phyloP scores from a whole-genome alignment of 176 grass and related monocot genomes.

The Phragmites australis region DNA sequence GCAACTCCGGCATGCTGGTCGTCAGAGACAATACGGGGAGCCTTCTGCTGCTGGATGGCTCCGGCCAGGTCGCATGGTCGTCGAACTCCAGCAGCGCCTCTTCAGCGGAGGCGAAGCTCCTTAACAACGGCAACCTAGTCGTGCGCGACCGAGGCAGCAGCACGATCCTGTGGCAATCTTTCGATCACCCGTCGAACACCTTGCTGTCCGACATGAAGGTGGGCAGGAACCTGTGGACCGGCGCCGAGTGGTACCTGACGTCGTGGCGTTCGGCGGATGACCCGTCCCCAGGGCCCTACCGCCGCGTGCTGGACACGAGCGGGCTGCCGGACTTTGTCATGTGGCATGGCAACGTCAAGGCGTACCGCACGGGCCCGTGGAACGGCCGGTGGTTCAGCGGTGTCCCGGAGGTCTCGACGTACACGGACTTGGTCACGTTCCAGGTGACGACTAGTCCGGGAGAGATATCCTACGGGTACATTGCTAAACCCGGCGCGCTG shows the following conservation, averaged over 20 bases:
- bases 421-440: constrained; percentile 25
- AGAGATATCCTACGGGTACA: constrained; percentile 41
- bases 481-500: constrained; percentile 14
- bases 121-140: constrained; percentile 18
- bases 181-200: constrained; percentile 20
- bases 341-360: constrained; percentile 17
- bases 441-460: constrained; percentile 1
- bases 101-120: not conserved
- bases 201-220: constrained; percentile 38
- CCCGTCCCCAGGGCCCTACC: constrained; percentile 48
- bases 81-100: not conserved
- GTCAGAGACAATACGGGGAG: not conserved
- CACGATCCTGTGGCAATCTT: not conserved
- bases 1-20: not conserved
- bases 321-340: constrained; percentile 48
- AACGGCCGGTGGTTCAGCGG: constrained; percentile 61
- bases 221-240: constrained; percentile 19
- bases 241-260: constrained; percentile 40
- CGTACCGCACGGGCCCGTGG: constrained; percentile 36
- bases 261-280: constrained; percentile 24
- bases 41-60: not conserved
- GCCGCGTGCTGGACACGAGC: constrained; percentile 17
- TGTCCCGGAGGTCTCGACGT: constrained; percentile 54
- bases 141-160: not conserved
- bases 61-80: not conserved